Evolutionary conservation across 352 stramenopile genomes (phyloP).

Genomic region (Pythium brachiatum): DNA sequence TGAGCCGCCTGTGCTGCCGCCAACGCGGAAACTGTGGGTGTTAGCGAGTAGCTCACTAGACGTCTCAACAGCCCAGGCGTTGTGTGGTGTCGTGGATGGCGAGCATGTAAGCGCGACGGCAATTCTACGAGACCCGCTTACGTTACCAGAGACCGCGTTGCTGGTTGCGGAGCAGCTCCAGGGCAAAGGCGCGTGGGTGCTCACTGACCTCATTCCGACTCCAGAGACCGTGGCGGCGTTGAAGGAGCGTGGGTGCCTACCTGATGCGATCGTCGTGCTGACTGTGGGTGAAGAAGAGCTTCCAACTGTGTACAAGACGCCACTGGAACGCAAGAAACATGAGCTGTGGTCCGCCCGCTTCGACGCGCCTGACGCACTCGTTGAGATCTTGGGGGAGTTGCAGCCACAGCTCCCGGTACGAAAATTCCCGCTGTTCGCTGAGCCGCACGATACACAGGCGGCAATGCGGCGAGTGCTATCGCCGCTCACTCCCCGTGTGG

Average conservation of each 20-base stretch:
- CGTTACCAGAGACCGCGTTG: constrained; percentile 20
- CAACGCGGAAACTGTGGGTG: constrained; percentile 42
- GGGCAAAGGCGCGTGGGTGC: constrained; percentile 34
- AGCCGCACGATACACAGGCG: constrained; percentile 6
- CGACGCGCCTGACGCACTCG: background rate
- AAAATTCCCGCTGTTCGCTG: background rate
- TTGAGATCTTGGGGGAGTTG: constrained; percentile 1
- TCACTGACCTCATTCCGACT: constrained; percentile 48
- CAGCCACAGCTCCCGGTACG: background rate
- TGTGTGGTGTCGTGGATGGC: constrained; percentile 23
- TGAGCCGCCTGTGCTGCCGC: constrained; percentile 23
- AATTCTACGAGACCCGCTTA: constrained; percentile 32
- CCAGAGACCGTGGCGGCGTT: constrained; percentile 35
- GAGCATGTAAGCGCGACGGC: constrained; percentile 30
- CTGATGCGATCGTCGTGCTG: constrained; percentile 48
- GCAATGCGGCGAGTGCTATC: constrained; percentile 12
- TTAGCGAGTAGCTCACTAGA: constrained; percentile 18
- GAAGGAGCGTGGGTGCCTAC: constrained; percentile 41
- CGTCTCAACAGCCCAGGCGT: background rate
- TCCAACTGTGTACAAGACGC: background rate
- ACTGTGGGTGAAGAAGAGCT: constrained; percentile 27
- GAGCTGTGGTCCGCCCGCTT: constrained; percentile 10
- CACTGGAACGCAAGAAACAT: constrained; percentile 12
- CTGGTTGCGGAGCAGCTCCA: constrained; percentile 26
- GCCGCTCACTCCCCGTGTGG: constrained; percentile 37